Base-by-base conservation (phyloP, 1,139 yeast genomes). In the Kluyveromyces sp. region DNA sequence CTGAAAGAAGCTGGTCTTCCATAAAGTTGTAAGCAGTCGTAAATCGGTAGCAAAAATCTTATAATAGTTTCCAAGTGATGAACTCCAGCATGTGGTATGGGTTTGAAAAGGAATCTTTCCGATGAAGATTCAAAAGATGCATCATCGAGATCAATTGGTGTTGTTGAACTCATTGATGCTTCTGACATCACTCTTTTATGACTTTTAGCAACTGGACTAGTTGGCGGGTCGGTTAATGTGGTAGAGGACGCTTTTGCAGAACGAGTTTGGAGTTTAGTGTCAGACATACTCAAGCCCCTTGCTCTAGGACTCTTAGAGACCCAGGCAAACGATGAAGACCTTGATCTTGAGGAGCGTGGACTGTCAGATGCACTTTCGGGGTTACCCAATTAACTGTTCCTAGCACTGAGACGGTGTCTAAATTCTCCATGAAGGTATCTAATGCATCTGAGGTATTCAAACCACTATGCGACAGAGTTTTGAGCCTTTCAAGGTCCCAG, bases 1-100 rank as follows among this genome's bases (percentile, higher is more conserved):
- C 45, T 54, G 53, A 61, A 61, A n/a, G 52, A 55, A 2, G 45
- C 48, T 33, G 65, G 65, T 38, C 65, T 59, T 33, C 65, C 65
- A 45, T 61, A 61, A 25, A 56, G 52, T 28, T 55, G 50, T 15
- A 55, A 45, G 27, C 59, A 53, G 37, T 59, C 61, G 54, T 58
- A 53, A 50, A 60, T 51, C 15, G 65, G 65, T 26, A 61, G 46
- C 29, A 57, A 51, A 39, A 60, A 57, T 43, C 58, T 52, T 35
- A 59, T 56, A 52, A 60, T 46, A 25, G 63, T 47, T 37, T 59
- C 63, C 37, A 60, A 36, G 42, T 59, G 63, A 25, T 53, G 50
- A 21, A 61, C 53, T 8, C 64, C 65, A 25, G 45, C 47, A 48
- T 61, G 65, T 4, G 64, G 57, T 10, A 58, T 46, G 8, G 67